phyloP scores from a whole-genome alignment of 345 rosid genomes.

The Corymbia maculata region DNA sequence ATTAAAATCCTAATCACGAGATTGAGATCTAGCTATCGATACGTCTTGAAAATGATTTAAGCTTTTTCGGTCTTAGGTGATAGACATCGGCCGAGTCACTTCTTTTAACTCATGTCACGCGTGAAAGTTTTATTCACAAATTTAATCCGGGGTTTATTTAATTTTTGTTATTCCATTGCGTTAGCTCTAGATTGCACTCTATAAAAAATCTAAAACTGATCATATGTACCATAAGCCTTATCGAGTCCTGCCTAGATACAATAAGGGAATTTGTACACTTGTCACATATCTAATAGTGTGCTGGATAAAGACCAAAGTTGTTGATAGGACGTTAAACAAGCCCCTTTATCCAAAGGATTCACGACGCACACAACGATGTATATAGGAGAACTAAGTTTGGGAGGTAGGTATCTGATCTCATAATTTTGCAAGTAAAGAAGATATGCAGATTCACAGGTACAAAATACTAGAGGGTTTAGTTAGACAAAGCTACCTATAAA shows the following conservation, averaged over 20 bases:
- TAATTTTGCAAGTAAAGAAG: neutral
- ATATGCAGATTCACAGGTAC: neutral
- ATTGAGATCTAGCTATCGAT: neutral
- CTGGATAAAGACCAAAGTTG: neutral
- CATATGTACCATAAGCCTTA: neutral
- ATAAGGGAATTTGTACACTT: neutral
- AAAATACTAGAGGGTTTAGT: neutral
- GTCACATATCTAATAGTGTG: neutral
- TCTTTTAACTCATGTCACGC: neutral
- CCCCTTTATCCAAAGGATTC: neutral
- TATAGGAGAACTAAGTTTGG: neutral
- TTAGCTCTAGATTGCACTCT: neutral
- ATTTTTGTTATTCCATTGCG: neutral
- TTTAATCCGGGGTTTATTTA: neutral
- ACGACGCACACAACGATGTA: neutral
- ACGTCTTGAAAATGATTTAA: neutral
- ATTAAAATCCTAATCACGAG: neutral
- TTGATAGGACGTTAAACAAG: neutral
- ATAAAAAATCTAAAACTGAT: neutral
- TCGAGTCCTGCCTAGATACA: neutral
- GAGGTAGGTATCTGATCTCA: neutral
- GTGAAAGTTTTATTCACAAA: neutral
- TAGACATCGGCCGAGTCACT: neutral
- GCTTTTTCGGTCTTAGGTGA: neutral
- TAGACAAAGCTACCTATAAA: neutral